A percentile compares a stretch with the other conserved stretches of the same genome.
These are phyloP conservation scores for Globisporangium sylvaticum DNA, from an alignment of 352 stramenopile species.

Conservation along the genomic window DNA sequence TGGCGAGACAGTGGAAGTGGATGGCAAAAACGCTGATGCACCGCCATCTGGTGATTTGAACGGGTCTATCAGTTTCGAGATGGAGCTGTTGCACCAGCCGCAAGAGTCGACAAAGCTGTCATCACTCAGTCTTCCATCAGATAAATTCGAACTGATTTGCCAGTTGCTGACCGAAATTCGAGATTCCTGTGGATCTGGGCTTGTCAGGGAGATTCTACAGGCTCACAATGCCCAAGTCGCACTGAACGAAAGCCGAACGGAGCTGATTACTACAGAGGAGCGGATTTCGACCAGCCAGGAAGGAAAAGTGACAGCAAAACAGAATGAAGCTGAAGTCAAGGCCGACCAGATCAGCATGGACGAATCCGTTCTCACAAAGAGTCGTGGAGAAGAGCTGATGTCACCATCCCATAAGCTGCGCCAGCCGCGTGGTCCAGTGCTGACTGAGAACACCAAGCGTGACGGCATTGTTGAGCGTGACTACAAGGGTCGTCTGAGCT, in stretches of 20 bases:
- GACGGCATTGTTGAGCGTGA: not conserved
- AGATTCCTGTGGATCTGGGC: conserved; percentile 11
- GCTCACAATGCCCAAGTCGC: conserved; percentile 2
- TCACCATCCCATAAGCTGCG: not conserved
- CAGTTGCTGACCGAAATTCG: conserved; percentile 38
- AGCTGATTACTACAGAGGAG: not conserved
- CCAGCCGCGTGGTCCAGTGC: not conserved
- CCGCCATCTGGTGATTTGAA: not conserved
- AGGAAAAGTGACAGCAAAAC: not conserved
- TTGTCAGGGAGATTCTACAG: conserved; percentile 10
- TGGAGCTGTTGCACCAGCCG: not conserved
- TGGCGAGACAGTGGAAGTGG: not conserved
- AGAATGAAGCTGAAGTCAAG: not conserved
- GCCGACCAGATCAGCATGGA: not conserved
- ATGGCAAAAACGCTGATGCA: not conserved
- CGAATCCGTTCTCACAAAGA: not conserved
- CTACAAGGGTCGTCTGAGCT: not conserved
- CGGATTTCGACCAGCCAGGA: not conserved
- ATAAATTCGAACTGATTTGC: conserved; percentile 36
- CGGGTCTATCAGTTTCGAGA: not conserved
- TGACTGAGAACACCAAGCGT: not conserved
- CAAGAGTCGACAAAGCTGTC: not conserved
- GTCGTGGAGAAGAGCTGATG: not conserved
- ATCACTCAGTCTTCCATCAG: conserved; percentile 12
- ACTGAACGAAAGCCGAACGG: not conserved